Base-by-base conservation (phyloP, 441 rosid genomes). In the Syzygium malaccense region DNA sequence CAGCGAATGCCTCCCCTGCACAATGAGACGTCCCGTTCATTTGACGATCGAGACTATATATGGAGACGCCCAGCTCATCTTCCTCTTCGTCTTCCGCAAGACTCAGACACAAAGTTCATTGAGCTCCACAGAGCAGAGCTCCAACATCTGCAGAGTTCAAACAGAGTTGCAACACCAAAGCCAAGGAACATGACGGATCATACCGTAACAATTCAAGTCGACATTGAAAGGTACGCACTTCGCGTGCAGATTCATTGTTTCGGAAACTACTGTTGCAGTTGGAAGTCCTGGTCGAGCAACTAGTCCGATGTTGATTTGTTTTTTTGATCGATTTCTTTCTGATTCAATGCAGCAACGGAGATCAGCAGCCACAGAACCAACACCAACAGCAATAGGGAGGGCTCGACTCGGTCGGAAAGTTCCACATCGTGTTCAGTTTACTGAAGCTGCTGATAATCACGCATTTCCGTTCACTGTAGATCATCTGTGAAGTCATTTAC, bases 231-330 rank as follows among this genome's bases (percentile, higher is more conserved):
- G 48, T 68, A 37, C 0, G 4, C 14, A 33, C 23, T 19, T 9
- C 23, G 4, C 37, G 3, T 0, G 12, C 79, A 1, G 0, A 19
- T 68, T 9, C 79, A 19, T 68, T 20, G 8, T 33, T 68, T 19
- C 0, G 12, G 0, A 37, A 33, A 33, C 79, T 0, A 4, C 4
- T 1, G 2, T 68, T 3, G 41, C 0, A 2, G 48, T 9, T 1
- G 48, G 28, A 32, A 66, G 1, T 4, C 45, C 37, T 0, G 1
- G 25, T 10, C 1, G 7, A 33, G 48, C 79, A 33, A 33, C 48
- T 4, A 3, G 48, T 33, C 48, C 7, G 8, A 19, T 33, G 48
- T 68, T 1, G 2, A 68, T 68, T 37, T 1, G 3, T 0, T 19
- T 33, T 37, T 33, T 41, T 6, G 79, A 33, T 68, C 26, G 8